Conservation (phyloP, 768 basidiomycete genomes). For the Pleurotus ostreatus region DNA sequence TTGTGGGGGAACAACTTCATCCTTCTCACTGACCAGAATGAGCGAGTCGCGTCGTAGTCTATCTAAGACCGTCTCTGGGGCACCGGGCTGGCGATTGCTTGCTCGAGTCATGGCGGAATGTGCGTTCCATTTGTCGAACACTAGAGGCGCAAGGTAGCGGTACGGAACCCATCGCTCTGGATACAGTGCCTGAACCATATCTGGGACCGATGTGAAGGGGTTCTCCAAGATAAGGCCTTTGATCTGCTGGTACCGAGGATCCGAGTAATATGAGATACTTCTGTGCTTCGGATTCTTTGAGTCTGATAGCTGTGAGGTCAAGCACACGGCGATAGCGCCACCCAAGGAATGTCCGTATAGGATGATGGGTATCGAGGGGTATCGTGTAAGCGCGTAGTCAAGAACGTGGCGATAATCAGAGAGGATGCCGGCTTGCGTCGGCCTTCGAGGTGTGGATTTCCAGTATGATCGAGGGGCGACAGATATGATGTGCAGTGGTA, state of each 20-base stretch:
- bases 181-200: constrained; percentile 44
- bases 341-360: constrained; percentile 49
- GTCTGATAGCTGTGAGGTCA: constrained; percentile 23
- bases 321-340: constrained; percentile 36
- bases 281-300: not conserved
- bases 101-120: constrained; percentile 17
- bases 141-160: constrained; percentile 39
- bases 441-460: constrained; percentile 34
- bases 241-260: constrained; percentile 14
- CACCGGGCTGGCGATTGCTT: not conserved
- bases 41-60: constrained; percentile 23
- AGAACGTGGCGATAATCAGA: constrained; percentile 35
- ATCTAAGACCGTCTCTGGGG: constrained; percentile 9
- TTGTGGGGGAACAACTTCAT: constrained; percentile 40
- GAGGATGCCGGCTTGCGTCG: constrained; percentile 34
- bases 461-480: constrained; percentile 48
- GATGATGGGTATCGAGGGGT: constrained; percentile 28
- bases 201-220: constrained; percentile 41
- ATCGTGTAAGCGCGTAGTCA: constrained; percentile 24
- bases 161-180: constrained; percentile 47
- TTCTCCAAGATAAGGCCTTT: constrained; percentile 45
- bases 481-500: constrained; percentile 26
- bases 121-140: constrained; percentile 46
- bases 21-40: constrained; percentile 35
- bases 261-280: not conserved